Evolutionary conservation across 1,284 basidiomycete genomes (phyloP), one percentile per base, ranked within the genome.

Genomic region (Microbotryum silenes-acaulis): DNA sequence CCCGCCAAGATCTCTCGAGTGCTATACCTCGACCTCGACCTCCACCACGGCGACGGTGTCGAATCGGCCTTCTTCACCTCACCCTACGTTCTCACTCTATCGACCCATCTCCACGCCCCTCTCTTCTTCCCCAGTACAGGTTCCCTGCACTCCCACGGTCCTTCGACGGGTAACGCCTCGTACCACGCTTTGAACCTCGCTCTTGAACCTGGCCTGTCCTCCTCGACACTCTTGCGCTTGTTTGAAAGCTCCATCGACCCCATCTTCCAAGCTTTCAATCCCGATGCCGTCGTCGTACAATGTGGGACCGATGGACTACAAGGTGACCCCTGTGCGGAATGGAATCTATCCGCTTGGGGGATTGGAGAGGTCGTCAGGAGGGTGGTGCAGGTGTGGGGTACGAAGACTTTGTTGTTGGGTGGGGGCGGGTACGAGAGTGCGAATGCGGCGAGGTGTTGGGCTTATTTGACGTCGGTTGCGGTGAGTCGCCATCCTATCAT

Each of bases 1-100:
- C 16, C 23, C 10, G 60, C 45, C 70, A 63, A 75, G 52, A 82
- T 84, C 70, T 79, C 86, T 1, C 82, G 87, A 2, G 80, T 91
- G 25, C 83, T 94, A 81, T 96, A 96, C 75, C 80, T 97, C 54
- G 92, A 97, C 74, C 77, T 97, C 18, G 92, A 97, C 74, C 78
- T 97, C 2, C 93, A 97, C 74, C 91, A 88, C 72, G 87, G 88
- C 6, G 92, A 97, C 71, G 91, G 85, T 0, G 89, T 93, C 42
- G 86, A 86, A 0, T 81, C 85, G 27, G 88, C 89, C 0, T 93
- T 93, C 73, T 77, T 79, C 61, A 73, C 71, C 1, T 59, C 70
- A 0, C 77, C 82, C 4, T 81, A 85, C 71, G 81, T 90, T 45
- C 75, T 93, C 64, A 93, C 89, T 1, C 74, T 94, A 45, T 92